Percentiles rank a stretch among this genome's conserved stretches.
Evolutionary conservation across 2,329 filamentous ascomycete species (phyloP).

Genomic region (Colletotrichum gloeosporioides): DNA sequence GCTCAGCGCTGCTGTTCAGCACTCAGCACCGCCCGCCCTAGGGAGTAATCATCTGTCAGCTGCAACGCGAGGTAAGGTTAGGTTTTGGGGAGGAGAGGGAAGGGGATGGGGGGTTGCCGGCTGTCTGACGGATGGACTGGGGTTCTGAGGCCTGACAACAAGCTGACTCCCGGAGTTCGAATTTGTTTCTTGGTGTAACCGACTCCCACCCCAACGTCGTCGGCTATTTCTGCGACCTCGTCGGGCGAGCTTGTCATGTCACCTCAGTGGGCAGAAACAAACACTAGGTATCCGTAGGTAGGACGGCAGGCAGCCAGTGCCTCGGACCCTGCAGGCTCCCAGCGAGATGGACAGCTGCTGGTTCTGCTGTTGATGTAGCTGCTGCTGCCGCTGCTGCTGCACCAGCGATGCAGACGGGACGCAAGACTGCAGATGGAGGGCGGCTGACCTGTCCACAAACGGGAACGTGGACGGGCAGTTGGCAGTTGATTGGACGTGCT

Average conservation of each 20-base stretch:
- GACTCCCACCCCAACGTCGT: background rate
- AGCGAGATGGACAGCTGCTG: background rate
- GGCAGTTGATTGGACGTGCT: background rate
- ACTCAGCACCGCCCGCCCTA: background rate
- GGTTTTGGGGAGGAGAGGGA: background rate
- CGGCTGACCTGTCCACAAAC: constrained; percentile 17
- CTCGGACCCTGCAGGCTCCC: constrained; percentile 21
- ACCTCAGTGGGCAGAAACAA: background rate
- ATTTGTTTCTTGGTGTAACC: background rate
- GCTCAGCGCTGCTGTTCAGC: background rate
- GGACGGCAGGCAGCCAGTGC: background rate
- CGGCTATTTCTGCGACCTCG: background rate
- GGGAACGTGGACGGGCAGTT: background rate
- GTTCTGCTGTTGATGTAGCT: background rate
- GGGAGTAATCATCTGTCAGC: background rate
- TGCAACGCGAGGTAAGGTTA: background rate
- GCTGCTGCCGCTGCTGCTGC: background rate
- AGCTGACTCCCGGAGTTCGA: background rate
- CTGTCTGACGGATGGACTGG: background rate
- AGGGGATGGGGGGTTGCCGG: background rate
- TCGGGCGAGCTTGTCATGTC: background rate
- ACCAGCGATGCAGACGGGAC: background rate
- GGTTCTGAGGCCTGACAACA: background rate
- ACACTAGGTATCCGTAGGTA: background rate
- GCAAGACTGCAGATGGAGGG: background rate